phyloP scores from a whole-genome alignment of 2,329 filamentous ascomycete species.

The Colletotrichum sp. region DNA sequence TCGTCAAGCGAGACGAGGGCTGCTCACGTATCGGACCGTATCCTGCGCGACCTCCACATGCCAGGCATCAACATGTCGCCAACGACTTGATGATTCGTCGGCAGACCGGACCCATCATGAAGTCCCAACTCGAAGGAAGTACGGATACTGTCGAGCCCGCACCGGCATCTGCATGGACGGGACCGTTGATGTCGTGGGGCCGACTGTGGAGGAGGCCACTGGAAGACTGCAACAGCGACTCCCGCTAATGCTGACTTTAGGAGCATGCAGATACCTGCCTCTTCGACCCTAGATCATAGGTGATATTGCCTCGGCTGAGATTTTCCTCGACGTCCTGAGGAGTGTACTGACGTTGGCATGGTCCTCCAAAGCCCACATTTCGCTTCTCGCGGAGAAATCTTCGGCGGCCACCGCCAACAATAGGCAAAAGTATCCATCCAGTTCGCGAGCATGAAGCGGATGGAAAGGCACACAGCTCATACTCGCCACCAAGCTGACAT shows the following conservation, averaged over 20 bases:
- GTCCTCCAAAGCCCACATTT: neutral
- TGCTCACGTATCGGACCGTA: neutral
- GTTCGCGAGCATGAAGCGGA: neutral
- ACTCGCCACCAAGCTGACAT: neutral
- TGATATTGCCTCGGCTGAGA: neutral
- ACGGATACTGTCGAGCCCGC: neutral
- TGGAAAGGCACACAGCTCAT: neutral
- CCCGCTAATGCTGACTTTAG: neutral
- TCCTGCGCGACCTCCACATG: neutral
- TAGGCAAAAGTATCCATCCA: neutral
- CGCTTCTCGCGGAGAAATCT: neutral
- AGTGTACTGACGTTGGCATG: neutral
- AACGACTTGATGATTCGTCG: neutral
- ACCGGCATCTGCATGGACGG: neutral
- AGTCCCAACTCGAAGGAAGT: neutral
- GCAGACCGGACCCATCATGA: neutral
- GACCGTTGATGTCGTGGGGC: neutral
- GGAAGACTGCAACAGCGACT: neutral
- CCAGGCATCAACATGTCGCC: neutral
- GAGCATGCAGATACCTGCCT: neutral
- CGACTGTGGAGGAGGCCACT: neutral
- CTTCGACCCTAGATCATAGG: neutral
- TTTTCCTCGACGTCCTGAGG: neutral
- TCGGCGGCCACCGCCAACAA: neutral
- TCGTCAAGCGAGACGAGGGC: neutral